Evolutionary conservation across 106 monocot species (phyloP).

Genomic region (Xerophyta viscosa): DNA sequence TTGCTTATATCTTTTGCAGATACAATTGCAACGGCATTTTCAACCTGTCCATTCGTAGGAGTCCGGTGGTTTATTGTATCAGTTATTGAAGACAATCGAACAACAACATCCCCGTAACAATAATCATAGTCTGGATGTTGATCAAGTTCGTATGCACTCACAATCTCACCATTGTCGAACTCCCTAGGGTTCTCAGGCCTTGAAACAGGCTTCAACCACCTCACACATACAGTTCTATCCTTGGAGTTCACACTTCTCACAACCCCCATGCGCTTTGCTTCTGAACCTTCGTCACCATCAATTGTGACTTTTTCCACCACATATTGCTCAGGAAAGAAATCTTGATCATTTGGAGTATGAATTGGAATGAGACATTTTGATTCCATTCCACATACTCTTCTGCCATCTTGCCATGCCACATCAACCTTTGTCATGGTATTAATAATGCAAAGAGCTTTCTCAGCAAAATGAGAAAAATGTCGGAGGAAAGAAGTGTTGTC

Average conservation of each 20-base stretch:
- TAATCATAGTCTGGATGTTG: slow-evolving; percentile 97
- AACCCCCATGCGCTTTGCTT: slow-evolving; percentile 60
- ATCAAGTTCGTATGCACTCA: slow-evolving; percentile 95
- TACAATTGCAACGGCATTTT: background rate
- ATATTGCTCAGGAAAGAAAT: slow-evolving; percentile 96
- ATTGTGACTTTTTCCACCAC: slow-evolving; percentile 71
- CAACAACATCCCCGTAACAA: slow-evolving; percentile 88
- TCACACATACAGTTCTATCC: slow-evolving; percentile 74
- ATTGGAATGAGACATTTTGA: slow-evolving; percentile 73
- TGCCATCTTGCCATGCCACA: slow-evolving; percentile 95
- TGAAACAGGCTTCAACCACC: slow-evolving; percentile 66
- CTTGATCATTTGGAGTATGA: slow-evolving; percentile 74
- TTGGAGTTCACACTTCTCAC: slow-evolving; percentile 74
- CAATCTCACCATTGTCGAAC: slow-evolving; percentile 69
- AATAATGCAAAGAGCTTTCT: slow-evolving; percentile 73
- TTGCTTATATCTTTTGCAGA: slow-evolving; percentile 9
- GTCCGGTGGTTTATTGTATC: slow-evolving; percentile 10
- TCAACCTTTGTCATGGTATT: slow-evolving; percentile 68
- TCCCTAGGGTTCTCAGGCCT: slow-evolving; percentile 48
- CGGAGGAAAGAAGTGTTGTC: no score
- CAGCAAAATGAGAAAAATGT: no score
- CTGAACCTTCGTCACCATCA: slow-evolving; percentile 53
- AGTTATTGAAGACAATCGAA: slow-evolving; percentile 59
- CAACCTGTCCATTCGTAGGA: slow-evolving; percentile 5
- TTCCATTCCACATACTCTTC: slow-evolving; percentile 41